phyloP scores from a whole-genome alignment of 805 yeast genomes.

The Sugiyamaella marilandica region DNA sequence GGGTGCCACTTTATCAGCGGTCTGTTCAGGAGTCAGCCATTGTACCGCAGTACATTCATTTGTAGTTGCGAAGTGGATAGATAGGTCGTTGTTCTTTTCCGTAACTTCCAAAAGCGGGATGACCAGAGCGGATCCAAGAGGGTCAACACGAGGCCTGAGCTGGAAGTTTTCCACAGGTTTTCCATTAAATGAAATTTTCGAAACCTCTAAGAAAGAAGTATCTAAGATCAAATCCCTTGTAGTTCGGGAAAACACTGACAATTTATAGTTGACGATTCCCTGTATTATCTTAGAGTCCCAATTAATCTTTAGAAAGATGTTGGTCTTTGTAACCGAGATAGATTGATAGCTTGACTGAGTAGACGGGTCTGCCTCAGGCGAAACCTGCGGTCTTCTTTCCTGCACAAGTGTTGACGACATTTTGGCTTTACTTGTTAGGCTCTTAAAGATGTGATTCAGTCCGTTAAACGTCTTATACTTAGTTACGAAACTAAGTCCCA shows the following conservation, averaged over 20 bases:
- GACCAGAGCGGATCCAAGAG: conserved; percentile 43
- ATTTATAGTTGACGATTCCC: conserved; percentile 52
- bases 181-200: conserved; percentile 43
- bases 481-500: neutral
- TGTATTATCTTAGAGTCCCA: conserved; percentile 49
- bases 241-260: conserved; percentile 30
- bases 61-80: conserved; percentile 64
- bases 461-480: too few relatives aligned
- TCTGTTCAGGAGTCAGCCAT: conserved; percentile 70
- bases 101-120: conserved; percentile 21
- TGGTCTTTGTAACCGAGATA: conserved; percentile 50
- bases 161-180: conserved; percentile 25
- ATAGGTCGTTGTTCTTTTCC: conserved; percentile 13
- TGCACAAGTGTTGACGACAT: conserved; percentile 14
- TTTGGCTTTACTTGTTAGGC: too few relatives aligned
- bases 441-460: too few relatives aligned
- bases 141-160: conserved; percentile 33
- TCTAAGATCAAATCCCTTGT: conserved; percentile 52
- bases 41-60: conserved; percentile 76
- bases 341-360: conserved; percentile 67
- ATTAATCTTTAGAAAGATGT: conserved; percentile 47
- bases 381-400: conserved; percentile 10
- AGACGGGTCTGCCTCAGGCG: conserved; percentile 54
- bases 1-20: conserved; percentile 65
- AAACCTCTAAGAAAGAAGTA: conserved; percentile 56